A percentile compares a stretch with the other conserved stretches of the same genome.
Conservation (phyloP, 2,329 filamentous ascomycete genomes). For the Verticillium longisporum region DNA sequence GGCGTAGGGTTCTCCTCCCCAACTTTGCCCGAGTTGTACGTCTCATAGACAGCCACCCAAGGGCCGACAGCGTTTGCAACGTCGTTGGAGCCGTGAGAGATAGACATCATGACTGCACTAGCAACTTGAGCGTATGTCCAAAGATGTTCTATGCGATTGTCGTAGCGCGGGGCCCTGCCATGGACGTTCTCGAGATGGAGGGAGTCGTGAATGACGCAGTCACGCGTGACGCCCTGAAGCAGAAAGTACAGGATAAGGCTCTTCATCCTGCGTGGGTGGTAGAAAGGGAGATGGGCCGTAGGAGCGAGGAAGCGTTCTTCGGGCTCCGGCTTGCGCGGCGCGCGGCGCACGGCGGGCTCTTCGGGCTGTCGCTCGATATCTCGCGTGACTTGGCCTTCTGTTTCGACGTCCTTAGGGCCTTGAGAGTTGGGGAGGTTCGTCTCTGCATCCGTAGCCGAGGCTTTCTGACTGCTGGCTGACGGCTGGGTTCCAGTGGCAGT, state of each 20-base stretch:
- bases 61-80: conserved; percentile 33
- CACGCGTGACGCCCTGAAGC: conserved; percentile 15
- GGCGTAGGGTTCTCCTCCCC: conserved; percentile 23
- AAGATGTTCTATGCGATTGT: conserved; percentile 38
- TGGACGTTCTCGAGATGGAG: conserved; percentile 14
- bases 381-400: conserved; percentile 9
- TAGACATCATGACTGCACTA: conserved; percentile 31
- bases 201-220: conserved; percentile 16
- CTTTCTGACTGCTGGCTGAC: not conserved
- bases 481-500: no score
- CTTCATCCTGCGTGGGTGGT: conserved; percentile 11
- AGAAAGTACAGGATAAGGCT: conserved; percentile 13
- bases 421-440: not conserved
- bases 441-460: not conserved
- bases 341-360: conserved; percentile 20
- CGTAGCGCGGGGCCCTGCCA: conserved; percentile 30
- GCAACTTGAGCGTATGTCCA: conserved; percentile 36
- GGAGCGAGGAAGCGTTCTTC: conserved; percentile 15
- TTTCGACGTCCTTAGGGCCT: not conserved
- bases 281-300: conserved; percentile 9
- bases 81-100: conserved; percentile 35
- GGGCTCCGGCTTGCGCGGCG: conserved; percentile 31
- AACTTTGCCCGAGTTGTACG: conserved; percentile 23
- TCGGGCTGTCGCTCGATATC: conserved; percentile 24
- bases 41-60: conserved; percentile 28